Evolutionary conservation across 306 rosid genomes (phyloP).

Genomic region (Sechiopsis laciniata): DNA sequence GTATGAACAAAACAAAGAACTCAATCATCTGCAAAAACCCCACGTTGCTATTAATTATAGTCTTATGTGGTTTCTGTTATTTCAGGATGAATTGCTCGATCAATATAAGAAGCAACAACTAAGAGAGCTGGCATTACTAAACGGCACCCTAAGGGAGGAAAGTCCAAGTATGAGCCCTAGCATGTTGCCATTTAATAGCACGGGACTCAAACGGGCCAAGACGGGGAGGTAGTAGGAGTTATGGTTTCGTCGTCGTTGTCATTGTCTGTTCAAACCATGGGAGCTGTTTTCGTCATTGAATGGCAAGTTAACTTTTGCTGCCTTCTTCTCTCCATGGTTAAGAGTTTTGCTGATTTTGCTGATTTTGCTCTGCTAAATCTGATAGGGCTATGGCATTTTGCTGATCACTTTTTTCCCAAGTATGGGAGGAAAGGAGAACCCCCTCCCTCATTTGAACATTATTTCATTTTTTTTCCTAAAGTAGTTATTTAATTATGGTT

Average conservation of each 20-base stretch:
- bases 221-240: conserved; percentile 49
- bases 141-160: conserved; percentile 87
- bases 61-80: background rate
- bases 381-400: conserved; percentile 3
- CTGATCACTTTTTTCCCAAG: conserved; percentile 1
- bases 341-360: conserved; percentile 1
- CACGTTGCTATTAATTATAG: background rate
- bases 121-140: conserved; percentile 71
- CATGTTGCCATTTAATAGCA: conserved; percentile 80
- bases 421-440: conserved; percentile 2
- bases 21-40: background rate
- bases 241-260: background rate
- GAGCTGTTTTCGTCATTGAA: conserved; percentile 11
- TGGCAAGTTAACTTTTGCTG: conserved; percentile 1
- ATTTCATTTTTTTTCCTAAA: conserved; percentile 10
- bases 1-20: conserved; percentile 30
- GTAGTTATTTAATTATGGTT: conserved; percentile 12
- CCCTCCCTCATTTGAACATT: conserved; percentile 15
- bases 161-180: conserved; percentile 95
- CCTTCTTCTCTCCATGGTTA: conserved; percentile 12
- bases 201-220: conserved; percentile 88
- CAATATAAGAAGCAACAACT: conserved; percentile 85
- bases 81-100: conserved; percentile 76
- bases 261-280: background rate
- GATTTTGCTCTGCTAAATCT: conserved; percentile 7